A percentile compares a stretch with the other conserved stretches of the same genome.
These are phyloP conservation scores for Candida glaebosa DNA, from an alignment of 805 yeast species.

Conservation along the genomic window DNA sequence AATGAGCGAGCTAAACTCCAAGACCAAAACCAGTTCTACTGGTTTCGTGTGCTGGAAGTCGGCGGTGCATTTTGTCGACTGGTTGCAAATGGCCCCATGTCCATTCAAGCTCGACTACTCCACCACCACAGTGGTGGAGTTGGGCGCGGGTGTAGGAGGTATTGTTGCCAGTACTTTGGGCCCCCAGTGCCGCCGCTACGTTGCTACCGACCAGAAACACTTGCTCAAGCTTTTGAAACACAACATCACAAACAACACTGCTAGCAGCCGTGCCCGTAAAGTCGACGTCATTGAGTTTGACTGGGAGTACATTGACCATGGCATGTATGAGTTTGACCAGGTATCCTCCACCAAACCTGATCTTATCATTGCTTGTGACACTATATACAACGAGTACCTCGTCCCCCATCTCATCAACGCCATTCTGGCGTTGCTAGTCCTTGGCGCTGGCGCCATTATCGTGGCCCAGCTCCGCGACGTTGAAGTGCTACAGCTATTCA, in stretches of 20 bases:
- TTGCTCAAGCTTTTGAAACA: constrained; percentile 45
- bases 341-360: constrained; percentile 30
- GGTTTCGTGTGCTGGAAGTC: constrained; percentile 66
- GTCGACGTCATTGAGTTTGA: constrained; percentile 53
- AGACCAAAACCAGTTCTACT: constrained; percentile 43
- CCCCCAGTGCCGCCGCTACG: constrained; percentile 29
- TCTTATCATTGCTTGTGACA: constrained; percentile 58
- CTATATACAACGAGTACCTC: constrained; percentile 61
- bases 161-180: constrained; percentile 41
- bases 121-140: constrained; percentile 40
- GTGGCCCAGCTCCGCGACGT: constrained; percentile 53
- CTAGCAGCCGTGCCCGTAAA: constrained; percentile 4
- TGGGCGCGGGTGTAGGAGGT: constrained; percentile 64
- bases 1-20: constrained; percentile 28
- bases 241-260: constrained; percentile 43
- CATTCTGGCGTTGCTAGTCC: constrained; percentile 30
- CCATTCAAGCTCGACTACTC: constrained; percentile 23
- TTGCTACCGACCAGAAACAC: constrained; percentile 60
- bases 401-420: constrained; percentile 48
- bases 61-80: constrained; percentile 46
- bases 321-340: constrained; percentile 19
- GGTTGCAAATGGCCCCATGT: constrained; percentile 41
- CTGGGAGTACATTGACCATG: constrained; percentile 53
- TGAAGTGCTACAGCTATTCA: constrained; percentile 45
- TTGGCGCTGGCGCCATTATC: constrained; percentile 38